Evolutionary conservation across 2,329 filamentous ascomycete genomes (phyloP).

Genomic region (Ustilaginoidea virens): DNA sequence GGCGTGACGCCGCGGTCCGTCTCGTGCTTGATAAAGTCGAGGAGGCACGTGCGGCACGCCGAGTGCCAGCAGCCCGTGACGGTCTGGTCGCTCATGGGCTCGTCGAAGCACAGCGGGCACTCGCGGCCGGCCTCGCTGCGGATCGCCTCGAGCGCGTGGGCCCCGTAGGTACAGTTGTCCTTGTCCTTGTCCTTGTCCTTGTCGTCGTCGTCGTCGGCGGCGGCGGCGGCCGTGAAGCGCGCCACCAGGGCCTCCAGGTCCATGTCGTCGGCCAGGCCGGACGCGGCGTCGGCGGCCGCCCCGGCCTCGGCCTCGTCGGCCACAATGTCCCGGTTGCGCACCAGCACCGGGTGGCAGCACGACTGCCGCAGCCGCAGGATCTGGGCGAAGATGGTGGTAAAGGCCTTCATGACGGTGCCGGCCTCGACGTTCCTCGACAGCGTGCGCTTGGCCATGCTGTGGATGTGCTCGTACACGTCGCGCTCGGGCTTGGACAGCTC

Average conservation of each 20-base stretch:
- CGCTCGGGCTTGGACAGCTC: conserved; percentile 74
- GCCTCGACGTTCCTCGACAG: conserved; percentile 80
- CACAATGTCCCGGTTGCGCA: conserved; percentile 69
- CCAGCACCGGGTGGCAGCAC: conserved; percentile 84
- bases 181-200: conserved; percentile 32
- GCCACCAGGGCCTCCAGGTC: conserved; percentile 76
- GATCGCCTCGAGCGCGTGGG: conserved; percentile 80
- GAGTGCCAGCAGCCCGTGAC: conserved; percentile 98
- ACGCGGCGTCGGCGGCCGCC: conserved; percentile 56
- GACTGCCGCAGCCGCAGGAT: conserved; percentile 84
- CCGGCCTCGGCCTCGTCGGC: conserved; percentile 79
- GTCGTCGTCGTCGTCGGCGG: conserved; percentile 41
- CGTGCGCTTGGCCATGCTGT: conserved; percentile 62
- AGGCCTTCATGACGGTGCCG: conserved; percentile 87
- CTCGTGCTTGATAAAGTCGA: conserved; percentile 81
- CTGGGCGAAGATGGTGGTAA: conserved; percentile 93
- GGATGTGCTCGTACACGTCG: conserved; percentile 88
- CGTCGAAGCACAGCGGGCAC: conserved; percentile 88
- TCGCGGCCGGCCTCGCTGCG: conserved; percentile 78
- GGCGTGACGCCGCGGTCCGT: conserved; percentile 60
- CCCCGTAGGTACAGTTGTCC: conserved; percentile 53
- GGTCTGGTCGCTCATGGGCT: conserved; percentile 86
- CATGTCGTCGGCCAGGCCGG: conserved; percentile 87
- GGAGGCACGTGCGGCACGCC: conserved; percentile 84
- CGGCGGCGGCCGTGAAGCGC: conserved; percentile 59